phyloP scores from a whole-genome alignment of 768 basidiomycete species.

The Tremella mesenterica region DNA sequence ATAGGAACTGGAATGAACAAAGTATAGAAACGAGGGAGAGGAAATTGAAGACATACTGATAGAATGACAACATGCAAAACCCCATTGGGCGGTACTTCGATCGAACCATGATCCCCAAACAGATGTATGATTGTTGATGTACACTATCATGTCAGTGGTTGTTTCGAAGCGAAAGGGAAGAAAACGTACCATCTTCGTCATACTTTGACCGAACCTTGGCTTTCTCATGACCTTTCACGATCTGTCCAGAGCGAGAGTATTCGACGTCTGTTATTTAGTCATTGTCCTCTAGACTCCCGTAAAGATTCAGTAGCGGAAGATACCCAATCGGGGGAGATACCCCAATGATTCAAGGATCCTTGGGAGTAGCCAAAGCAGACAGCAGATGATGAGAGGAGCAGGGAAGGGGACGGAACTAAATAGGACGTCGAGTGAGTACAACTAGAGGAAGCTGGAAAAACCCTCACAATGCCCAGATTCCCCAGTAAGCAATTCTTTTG shows the following conservation, averaged over 20 bases:
- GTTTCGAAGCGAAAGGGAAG: not conserved
- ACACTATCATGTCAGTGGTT: no score
- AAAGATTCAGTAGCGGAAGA: no score
- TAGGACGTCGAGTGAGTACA: no score
- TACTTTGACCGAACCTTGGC: slow-evolving; percentile 86
- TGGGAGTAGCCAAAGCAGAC: no score
- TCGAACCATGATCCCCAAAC: slow-evolving; percentile 99
- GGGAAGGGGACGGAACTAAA: no score
- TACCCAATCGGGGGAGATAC: no score
- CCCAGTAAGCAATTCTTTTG: slow-evolving; percentile 83
- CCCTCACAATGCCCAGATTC: slow-evolving; percentile 78
- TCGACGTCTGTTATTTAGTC: slow-evolving; percentile 58
- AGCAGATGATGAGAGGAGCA: no score
- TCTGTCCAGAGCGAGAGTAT: slow-evolving; percentile 82
- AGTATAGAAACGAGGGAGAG: no score
- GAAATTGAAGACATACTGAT: slow-evolving; percentile 29
- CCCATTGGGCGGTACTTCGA: slow-evolving; percentile 63
- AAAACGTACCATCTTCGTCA: slow-evolving; percentile 73
- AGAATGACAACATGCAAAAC: slow-evolving; percentile 91
- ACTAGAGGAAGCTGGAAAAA: no score
- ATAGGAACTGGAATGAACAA: not conserved
- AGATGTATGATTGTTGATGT: slow-evolving; percentile 81
- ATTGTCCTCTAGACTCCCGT: not conserved
- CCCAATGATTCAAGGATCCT: no score
- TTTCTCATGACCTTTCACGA: slow-evolving; percentile 83